These are phyloP conservation scores for Aureobasidium sp. DNA, from an alignment of 2,329 filamentous ascomycete genomes.

Conservation along the genomic window DNA sequence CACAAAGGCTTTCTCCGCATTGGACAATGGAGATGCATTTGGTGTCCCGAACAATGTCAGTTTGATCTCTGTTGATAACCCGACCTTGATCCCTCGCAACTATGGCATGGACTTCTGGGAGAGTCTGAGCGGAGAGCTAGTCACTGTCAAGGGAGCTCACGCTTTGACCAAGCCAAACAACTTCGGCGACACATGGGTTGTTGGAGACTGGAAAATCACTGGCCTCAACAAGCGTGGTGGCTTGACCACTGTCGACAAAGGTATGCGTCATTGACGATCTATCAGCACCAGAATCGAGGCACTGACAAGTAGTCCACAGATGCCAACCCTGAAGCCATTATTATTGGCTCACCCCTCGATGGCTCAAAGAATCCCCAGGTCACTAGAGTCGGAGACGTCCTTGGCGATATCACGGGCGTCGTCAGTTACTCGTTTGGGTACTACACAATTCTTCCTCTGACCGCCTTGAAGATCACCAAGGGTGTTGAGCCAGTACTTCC, in stretches of 20 bases:
- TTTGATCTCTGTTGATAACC: constrained; percentile 66
- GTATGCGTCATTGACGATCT: background rate
- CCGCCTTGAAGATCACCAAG: constrained; percentile 56
- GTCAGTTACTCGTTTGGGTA: constrained; percentile 72
- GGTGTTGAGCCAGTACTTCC: constrained; percentile 53
- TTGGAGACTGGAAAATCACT: constrained; percentile 69
- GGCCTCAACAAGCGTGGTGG: constrained; percentile 70
- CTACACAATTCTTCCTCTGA: constrained; percentile 73
- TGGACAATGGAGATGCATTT: constrained; percentile 74
- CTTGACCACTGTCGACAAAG: constrained; percentile 63
- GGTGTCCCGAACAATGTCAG: constrained; percentile 68
- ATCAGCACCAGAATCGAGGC: background rate
- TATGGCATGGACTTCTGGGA: constrained; percentile 83
- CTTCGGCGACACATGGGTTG: constrained; percentile 75
- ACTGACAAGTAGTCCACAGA: constrained; percentile 46
- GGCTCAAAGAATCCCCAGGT: constrained; percentile 65
- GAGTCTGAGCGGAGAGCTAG: constrained; percentile 71
- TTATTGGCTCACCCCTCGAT: constrained; percentile 71
- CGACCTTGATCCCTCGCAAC: constrained; percentile 62
- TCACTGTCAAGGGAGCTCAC: constrained; percentile 65
- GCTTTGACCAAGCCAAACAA: constrained; percentile 68
- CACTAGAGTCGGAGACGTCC: constrained; percentile 69
- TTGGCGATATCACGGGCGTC: constrained; percentile 74
- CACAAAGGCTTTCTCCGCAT: constrained; percentile 64
- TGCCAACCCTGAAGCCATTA: constrained; percentile 74